phyloP scores from a whole-genome alignment of 106 monocot species.

The Allium fistulosum region DNA sequence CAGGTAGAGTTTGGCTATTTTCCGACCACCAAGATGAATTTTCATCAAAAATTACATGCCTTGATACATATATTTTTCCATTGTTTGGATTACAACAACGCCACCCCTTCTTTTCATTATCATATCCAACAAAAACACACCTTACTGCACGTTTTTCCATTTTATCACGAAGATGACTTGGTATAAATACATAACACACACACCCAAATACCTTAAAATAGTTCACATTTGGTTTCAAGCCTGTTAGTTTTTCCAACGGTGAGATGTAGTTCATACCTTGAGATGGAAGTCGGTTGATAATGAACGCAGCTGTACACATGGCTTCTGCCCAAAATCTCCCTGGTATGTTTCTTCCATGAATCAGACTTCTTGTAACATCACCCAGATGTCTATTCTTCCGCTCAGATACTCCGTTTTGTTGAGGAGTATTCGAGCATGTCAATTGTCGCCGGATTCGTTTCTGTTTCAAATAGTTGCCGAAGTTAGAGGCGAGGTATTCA shows the following conservation, averaged over 20 bases:
- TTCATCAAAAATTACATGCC: constrained; percentile 6
- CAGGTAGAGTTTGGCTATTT: not conserved
- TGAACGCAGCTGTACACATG: not conserved
- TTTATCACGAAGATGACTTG: not conserved
- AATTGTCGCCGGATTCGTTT: not conserved
- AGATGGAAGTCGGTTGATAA: not conserved
- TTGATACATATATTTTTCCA: not conserved
- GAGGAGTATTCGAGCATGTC: not conserved
- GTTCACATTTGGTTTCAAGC: not conserved
- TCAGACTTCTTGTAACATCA: not conserved
- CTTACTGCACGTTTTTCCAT: not conserved
- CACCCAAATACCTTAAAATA: not conserved
- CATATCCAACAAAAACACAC: constrained; percentile 10
- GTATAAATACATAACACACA: constrained; percentile 3
- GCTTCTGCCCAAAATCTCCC: not conserved
- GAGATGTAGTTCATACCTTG: not conserved
- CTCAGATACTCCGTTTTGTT: not conserved
- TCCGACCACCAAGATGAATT: constrained; percentile 2
- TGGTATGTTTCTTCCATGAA: constrained; percentile 2
- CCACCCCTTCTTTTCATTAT: constrained; percentile 4
- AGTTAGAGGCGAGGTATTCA: not conserved
- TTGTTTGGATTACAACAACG: constrained; percentile 2
- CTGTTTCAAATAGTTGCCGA: not conserved
- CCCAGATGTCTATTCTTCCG: not conserved
- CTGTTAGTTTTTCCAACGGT: not conserved